Conservation (phyloP, 805 yeast species). For the Yarrowia alimentaria region DNA sequence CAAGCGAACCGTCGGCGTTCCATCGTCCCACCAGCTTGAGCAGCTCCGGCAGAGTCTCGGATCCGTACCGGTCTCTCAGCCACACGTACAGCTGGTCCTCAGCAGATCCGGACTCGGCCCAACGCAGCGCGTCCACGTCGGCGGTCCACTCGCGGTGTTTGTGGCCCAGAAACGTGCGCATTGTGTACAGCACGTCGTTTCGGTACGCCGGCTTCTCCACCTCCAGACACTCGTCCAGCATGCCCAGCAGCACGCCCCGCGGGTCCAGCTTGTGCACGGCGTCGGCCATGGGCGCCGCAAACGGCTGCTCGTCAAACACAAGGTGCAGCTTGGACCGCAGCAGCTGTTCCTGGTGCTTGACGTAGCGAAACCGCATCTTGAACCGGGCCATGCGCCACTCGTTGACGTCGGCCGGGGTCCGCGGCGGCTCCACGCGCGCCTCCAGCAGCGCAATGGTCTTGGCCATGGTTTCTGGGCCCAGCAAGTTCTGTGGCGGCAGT, state of each 20-base stretch:
- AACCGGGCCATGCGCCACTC: neutral
- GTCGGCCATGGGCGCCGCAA: no score
- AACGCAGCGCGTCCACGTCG: neutral
- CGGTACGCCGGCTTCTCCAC: neutral
- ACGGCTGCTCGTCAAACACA: neutral
- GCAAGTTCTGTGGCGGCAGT: no score
- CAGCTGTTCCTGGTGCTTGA: neutral
- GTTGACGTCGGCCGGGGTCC: neutral
- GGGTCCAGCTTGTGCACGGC: neutral
- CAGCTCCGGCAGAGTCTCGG: neutral
- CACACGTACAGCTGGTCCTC: slow-evolving; percentile 9
- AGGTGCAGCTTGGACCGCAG: neutral
- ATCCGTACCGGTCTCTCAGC: slow-evolving; percentile 5
- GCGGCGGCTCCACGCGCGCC: neutral
- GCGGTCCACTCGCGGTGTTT: neutral
- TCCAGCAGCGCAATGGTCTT: neutral
- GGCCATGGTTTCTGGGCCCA: no score
- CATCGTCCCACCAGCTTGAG: neutral
- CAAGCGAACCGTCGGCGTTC: neutral
- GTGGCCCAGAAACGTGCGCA: slow-evolving; percentile 1
- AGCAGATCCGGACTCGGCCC: neutral
- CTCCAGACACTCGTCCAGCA: slow-evolving; percentile 10
- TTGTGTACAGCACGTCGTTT: neutral
- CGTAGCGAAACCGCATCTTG: neutral
- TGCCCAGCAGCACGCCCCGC: neutral